Evolutionary conservation across 1,284 basidiomycete genomes (phyloP).

Genomic region (Sporisorium exsertum): DNA sequence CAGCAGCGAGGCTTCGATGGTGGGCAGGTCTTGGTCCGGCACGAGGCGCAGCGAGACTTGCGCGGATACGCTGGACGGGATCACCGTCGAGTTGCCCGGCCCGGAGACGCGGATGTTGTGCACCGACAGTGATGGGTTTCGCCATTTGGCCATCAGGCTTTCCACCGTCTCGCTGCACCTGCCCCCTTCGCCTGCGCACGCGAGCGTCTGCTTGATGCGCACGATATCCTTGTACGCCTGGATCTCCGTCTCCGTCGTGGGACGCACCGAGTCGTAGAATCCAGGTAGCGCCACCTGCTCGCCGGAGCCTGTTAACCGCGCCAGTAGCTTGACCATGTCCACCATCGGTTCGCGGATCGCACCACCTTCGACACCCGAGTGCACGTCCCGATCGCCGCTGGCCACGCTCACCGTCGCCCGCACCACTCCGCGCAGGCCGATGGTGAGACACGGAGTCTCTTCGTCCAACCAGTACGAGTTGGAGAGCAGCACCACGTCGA

Average conservation of each 20-base stretch:
- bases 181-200: neutral
- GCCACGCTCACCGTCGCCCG: slow-evolving; percentile 80
- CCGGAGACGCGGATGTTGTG: slow-evolving; percentile 57
- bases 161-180: slow-evolving; percentile 32
- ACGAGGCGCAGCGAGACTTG: slow-evolving; percentile 80
- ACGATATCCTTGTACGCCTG: slow-evolving; percentile 67
- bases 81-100: slow-evolving; percentile 60
- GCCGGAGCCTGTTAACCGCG: slow-evolving; percentile 76
- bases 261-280: slow-evolving; percentile 77
- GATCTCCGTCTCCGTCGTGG: slow-evolving; percentile 53
- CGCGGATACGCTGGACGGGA: slow-evolving; percentile 57
- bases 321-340: slow-evolving; percentile 85
- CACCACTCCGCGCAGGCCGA: slow-evolving; percentile 91
- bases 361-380: slow-evolving; percentile 94
- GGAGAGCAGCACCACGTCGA: slow-evolving; percentile 67
- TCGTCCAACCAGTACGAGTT: slow-evolving; percentile 98
- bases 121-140: slow-evolving; percentile 59
- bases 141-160: slow-evolving; percentile 60
- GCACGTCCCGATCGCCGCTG: slow-evolving; percentile 77
- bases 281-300: slow-evolving; percentile 78
- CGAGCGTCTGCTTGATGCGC: slow-evolving; percentile 40
- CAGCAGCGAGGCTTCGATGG: slow-evolving; percentile 77
- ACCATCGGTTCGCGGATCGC: slow-evolving; percentile 88
- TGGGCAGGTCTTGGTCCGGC: slow-evolving; percentile 86
- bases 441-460: slow-evolving; percentile 92